Base-by-base conservation (phyloP, 2,329 filamentous ascomycete species). In the Talaromyces sp. region DNA sequence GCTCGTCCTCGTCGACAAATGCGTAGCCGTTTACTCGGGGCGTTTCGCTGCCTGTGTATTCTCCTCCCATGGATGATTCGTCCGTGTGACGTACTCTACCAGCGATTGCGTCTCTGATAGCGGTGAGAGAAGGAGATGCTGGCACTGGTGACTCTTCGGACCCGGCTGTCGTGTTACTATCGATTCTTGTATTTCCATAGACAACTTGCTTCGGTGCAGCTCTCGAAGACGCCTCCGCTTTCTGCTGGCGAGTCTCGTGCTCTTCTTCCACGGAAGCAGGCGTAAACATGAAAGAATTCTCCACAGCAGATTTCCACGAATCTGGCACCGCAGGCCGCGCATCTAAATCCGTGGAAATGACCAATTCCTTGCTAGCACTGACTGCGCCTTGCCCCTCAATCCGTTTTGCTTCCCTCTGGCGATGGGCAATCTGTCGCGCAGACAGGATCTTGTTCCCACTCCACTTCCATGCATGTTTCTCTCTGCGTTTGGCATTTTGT, bases 11-110 rank as follows among this genome's bases (percentile, higher is more conserved):
- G 68, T 96, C 92, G 39, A 99, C 93, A 76, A 96, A 98, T 0
- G 92, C 86, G 74, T 97, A 99, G 1, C 95, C 95, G 66, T 96
- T 96, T 0, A 98, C 91, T 1, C 91, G 84, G 0, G 93, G 95
- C 0, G 93, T 98, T 75, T 96, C 92, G 63, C 83, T 84, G 16
- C 88, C 89, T 1, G 81, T 81, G 64, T 81, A 84, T 61, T 61
- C 59, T 2, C 82, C 82, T 9, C 80, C 74, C 67, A 91, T 87
- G 12, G 86, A 85, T 18, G 59, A 61, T 37, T 44, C 59, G 25
- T 88, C 84, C 8, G 82, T 83, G 1, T 82, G 79, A 8, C 86
- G 84, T 4, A 88, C 86, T 7, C 82, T 85, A 9, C 92, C 91
- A 1, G 89, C 86, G 62, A 97, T 92, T 8, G 93, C 93, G 68